Conservation (phyloP, 306 rosid genomes). For the Dryas octopetala region DNA sequence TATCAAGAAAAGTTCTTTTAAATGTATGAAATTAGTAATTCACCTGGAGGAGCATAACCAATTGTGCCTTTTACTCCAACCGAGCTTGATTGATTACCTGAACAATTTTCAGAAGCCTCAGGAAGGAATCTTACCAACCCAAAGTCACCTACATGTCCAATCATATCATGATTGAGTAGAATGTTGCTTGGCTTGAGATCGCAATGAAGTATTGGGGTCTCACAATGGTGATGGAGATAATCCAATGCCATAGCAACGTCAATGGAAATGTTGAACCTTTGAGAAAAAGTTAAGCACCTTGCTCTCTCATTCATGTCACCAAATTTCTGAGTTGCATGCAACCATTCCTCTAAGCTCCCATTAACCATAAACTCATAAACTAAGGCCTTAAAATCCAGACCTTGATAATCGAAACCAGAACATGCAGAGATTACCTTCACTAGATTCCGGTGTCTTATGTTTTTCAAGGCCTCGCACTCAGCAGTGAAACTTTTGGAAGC, state of each 20-base stretch:
- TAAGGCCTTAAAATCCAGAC: conserved; percentile 38
- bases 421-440: conserved; percentile 40
- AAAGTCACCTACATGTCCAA: conserved; percentile 42
- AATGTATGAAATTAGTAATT: not conserved
- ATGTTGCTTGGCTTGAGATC: conserved; percentile 40
- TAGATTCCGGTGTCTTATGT: conserved; percentile 41
- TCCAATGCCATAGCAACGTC: conserved; percentile 39
- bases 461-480: conserved; percentile 36
- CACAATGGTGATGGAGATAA: conserved; percentile 36
- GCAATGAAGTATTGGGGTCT: conserved; percentile 34
- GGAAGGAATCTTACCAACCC: conserved; percentile 31
- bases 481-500: conserved; percentile 42
- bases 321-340: conserved; percentile 11
- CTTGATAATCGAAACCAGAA: conserved; percentile 28
- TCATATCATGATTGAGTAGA: conserved; percentile 31
- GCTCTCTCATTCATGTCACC: not conserved
- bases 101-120: not conserved
- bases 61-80: conserved; percentile 26
- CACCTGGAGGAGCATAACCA: conserved; percentile 46
- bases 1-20: not conserved
- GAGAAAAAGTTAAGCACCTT: conserved; percentile 24
- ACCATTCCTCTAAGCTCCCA: conserved; percentile 34
- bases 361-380: conserved; percentile 40
- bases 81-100: conserved; percentile 12
- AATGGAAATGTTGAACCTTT: conserved; percentile 30